These are phyloP conservation scores for Xylaria flabelliformis DNA, from an alignment of 495 filamentous ascomycete genomes.

Conservation along the genomic window DNA sequence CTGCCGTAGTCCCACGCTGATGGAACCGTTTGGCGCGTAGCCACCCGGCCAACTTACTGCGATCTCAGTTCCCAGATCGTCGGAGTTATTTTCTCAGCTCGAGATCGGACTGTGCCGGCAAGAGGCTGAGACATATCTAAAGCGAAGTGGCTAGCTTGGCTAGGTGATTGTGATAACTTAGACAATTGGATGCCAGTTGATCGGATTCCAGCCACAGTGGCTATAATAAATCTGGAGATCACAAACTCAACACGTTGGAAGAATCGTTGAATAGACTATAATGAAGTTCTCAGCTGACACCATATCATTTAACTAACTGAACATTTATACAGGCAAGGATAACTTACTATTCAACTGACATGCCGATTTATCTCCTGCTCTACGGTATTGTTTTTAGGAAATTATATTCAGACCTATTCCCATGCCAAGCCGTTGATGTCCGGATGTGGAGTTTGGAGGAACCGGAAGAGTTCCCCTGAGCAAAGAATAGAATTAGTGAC, in stretches of 20 bases:
- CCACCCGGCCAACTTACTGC: background rate
- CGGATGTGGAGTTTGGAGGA: background rate
- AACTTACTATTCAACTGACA: background rate
- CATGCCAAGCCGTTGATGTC: conserved; percentile 11
- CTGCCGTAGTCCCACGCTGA: background rate
- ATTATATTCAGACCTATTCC: background rate
- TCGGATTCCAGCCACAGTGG: background rate
- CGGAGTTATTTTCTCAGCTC: background rate
- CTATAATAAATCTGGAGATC: background rate
- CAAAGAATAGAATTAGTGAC: conserved; percentile 5
- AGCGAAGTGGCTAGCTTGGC: background rate
- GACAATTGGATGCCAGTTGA: background rate
- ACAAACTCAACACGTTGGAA: background rate
- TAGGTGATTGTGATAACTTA: background rate
- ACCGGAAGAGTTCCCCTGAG: conserved; percentile 13
- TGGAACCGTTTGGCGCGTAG: background rate
- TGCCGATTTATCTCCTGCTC: background rate
- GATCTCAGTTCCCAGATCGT: conserved; percentile 8
- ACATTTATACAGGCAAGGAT: background rate
- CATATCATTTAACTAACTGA: background rate
- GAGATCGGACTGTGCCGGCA: conserved; percentile 8
- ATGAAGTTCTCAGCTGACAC: background rate
- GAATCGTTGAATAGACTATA: background rate
- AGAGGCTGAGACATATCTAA: conserved; percentile 24
- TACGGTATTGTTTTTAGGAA: background rate